phyloP scores from a whole-genome alignment of 179 eudicot species.

The Heliamphora pulchella region DNA sequence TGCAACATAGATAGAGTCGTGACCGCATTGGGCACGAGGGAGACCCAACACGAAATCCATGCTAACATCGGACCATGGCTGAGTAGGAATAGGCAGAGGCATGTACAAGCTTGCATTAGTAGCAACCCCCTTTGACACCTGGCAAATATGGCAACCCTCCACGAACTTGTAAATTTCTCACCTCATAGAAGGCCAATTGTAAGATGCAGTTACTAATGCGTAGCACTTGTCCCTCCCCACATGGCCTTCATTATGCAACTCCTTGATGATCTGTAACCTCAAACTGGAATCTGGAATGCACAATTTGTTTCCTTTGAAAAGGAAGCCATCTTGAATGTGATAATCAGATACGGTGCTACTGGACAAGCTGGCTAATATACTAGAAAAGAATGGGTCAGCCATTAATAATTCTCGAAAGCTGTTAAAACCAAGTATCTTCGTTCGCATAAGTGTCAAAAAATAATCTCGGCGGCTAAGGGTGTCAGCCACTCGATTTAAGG shows the following conservation, averaged over 20 bases:
- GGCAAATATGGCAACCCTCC: not conserved
- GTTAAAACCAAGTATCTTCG: not conserved
- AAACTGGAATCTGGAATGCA: not conserved
- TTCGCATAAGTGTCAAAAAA: not conserved
- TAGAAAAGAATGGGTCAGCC: not conserved
- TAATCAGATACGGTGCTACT: too few relatives aligned
- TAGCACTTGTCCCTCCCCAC: not conserved
- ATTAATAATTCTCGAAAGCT: not conserved
- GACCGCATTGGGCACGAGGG: not conserved
- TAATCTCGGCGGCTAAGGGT: not conserved
- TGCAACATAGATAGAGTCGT: constrained; percentile 15
- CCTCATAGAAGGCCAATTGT: not conserved
- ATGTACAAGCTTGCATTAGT: constrained; percentile 1
- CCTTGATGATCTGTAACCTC: not conserved
- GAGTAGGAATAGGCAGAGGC: not conserved
- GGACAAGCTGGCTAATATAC: rapidly evolving
- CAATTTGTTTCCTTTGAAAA: not conserved
- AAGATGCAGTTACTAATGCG: not conserved
- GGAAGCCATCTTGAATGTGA: too few relatives aligned
- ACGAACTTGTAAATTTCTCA: not conserved
- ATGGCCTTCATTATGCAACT: not conserved
- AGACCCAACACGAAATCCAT: constrained; percentile 2
- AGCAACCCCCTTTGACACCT: not conserved
- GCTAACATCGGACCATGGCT: constrained; percentile 12
- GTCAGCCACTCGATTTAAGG: not conserved